phyloP scores from a whole-genome alignment of 108 stramenopile species.

The Skeletonema potamos region DNA sequence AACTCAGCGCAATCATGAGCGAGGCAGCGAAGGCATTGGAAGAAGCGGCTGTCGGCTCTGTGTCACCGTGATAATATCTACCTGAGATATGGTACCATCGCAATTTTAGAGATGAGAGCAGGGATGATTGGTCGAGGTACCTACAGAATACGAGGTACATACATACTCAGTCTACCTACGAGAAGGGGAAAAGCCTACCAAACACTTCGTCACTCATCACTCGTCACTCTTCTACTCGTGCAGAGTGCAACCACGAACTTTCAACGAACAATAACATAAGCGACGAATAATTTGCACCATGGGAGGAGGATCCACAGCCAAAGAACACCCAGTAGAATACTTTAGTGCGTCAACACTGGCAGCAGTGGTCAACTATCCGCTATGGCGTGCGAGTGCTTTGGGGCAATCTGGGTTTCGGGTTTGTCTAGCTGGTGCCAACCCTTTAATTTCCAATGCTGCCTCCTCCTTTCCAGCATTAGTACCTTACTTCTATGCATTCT shows the following conservation, averaged over 20 bases:
- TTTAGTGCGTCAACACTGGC: conserved; percentile 70
- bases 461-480: conserved; percentile 30
- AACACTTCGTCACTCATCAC: no score
- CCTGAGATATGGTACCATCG: no score
- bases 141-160: no score
- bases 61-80: no score
- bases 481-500: conserved; percentile 85
- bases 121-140: no score
- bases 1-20: neutral
- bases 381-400: conserved; percentile 81
- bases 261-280: neutral
- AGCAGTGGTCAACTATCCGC: conserved; percentile 77
- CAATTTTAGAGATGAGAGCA: no score
- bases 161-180: no score
- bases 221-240: no score
- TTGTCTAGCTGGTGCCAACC: conserved; percentile 6
- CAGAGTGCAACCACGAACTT: no score
- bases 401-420: conserved; percentile 85
- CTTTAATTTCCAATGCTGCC: neutral
- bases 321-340: conserved; percentile 79
- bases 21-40: no score
- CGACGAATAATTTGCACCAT: conserved; percentile 38
- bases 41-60: no score
- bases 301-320: conserved; percentile 68
- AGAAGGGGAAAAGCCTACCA: no score